These are phyloP conservation scores for Aspergillus pseudonomiae DNA, from an alignment of 2,329 filamentous ascomycete species.

Conservation along the genomic window DNA sequence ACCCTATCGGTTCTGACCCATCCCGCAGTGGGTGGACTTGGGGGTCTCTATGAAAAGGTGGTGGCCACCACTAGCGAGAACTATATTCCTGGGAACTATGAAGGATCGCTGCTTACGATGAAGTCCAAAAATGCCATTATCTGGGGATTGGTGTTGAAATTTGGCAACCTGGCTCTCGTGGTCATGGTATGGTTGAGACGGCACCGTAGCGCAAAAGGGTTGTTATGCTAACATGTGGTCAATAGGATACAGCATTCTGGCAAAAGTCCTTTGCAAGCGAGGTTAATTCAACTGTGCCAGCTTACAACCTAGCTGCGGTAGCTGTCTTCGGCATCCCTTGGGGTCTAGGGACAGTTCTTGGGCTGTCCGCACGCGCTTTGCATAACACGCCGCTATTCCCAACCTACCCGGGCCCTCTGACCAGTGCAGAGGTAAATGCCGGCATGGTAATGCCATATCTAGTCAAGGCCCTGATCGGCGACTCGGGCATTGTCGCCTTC, in stretches of 20 bases:
- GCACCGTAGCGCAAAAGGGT: not conserved
- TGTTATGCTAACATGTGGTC: not conserved
- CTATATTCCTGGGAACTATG: slow-evolving; percentile 50
- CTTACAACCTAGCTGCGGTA: slow-evolving; percentile 50
- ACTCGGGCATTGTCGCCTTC: slow-evolving; percentile 46
- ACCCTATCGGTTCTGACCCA: slow-evolving; percentile 50
- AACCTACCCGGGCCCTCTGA: slow-evolving; percentile 47
- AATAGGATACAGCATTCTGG: slow-evolving; percentile 54
- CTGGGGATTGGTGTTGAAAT: slow-evolving; percentile 52
- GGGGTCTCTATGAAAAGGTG: slow-evolving; percentile 52
- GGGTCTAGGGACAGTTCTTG: slow-evolving; percentile 52
- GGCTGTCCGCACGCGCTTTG: slow-evolving; percentile 48
- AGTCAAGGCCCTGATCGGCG: slow-evolving; percentile 48
- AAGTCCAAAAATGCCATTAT: slow-evolving; percentile 50
- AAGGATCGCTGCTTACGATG: slow-evolving; percentile 53
- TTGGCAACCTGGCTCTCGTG: slow-evolving; percentile 54
- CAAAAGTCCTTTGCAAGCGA: slow-evolving; percentile 56
- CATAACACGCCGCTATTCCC: slow-evolving; percentile 52
- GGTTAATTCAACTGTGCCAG: slow-evolving; percentile 51
- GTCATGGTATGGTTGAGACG: slow-evolving; percentile 43
- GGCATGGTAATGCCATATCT: slow-evolving; percentile 54
- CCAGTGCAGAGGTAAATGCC: slow-evolving; percentile 44
- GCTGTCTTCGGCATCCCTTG: slow-evolving; percentile 53
- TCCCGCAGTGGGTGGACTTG: slow-evolving; percentile 46
- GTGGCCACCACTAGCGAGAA: slow-evolving; percentile 46